Evolutionary conservation across 306 rosid genomes (phyloP), one percentile per base, ranked within the genome.

Genomic region (Vicia sativa): DNA sequence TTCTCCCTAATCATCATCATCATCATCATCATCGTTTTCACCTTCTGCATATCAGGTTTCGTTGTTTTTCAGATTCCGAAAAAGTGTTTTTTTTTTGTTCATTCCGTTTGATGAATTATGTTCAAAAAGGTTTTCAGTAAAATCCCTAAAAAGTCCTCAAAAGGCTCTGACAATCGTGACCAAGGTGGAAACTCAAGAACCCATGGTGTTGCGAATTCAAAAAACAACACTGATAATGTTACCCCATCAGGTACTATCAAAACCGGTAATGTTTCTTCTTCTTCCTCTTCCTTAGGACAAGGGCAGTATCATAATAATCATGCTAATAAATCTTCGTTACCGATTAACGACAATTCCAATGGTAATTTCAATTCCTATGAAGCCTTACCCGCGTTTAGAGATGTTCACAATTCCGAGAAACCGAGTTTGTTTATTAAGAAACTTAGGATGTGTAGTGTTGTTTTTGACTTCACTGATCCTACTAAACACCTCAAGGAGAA

Each of bases 381-480:
- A 57, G 82, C 91, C 26, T 84, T 90, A 58, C 90, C 96, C 6
- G 75, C 77, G 23, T 85, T 87, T 48, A 82, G 83, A 59, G 91
- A 85, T 73, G 96, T 85, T 77, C 80, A 85, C 13, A 84, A 64
- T 76, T 77, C 95, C 1, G 95, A 90, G 78, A 90, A 87, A 80
- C 90, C 72, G 41, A 78, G 57, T 49, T 71, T 90, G 83, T 87
- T 90, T 26, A 42, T 90, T 4, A 82, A 75, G 59, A 90, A 90
- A 64, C 79, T 90, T 41, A 83, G 71, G 65, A 46, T 85, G 79
- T 90, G 96, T 54, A 60, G 90, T 67, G 85, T 84, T 63, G 72
- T 86, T 54, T 87, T 87, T 79, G 96, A 90, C 76, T 90, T 85
- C 79, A 80, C 78, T 11, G 96, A 87, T 80, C 89, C 88, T 9